These are phyloP conservation scores for Allium sativum DNA, from an alignment of 106 monocot species.

Conservation along the genomic window DNA sequence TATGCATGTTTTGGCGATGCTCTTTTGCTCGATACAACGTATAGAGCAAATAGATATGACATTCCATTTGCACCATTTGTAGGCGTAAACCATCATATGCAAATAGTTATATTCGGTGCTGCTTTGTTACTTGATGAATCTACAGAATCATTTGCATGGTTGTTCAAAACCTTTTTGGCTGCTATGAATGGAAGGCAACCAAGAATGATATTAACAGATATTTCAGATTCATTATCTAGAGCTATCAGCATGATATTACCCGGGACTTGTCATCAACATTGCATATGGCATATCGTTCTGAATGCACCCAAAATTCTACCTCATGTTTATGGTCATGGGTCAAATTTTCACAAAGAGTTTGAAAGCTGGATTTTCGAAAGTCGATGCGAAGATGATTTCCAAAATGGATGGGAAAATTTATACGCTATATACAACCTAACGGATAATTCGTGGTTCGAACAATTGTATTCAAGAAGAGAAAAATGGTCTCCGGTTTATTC, in stretches of 20 bases:
- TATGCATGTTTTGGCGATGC: constrained; percentile 61
- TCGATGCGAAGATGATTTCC: constrained; percentile 32
- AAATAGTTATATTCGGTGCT: constrained; percentile 40
- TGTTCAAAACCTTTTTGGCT: constrained; percentile 34
- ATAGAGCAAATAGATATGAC: constrained; percentile 19
- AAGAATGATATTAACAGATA: constrained; percentile 36
- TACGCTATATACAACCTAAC: constrained; percentile 18
- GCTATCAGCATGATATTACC: constrained; percentile 25
- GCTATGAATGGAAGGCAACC: constrained; percentile 54
- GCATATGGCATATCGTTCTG: constrained; percentile 37
- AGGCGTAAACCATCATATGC: constrained; percentile 54
- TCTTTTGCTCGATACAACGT: constrained; percentile 50
- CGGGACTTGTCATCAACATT: constrained; percentile 27
- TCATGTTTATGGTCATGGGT: constrained; percentile 15
- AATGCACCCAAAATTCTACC: constrained; percentile 21
- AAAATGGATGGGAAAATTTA: constrained; percentile 29
- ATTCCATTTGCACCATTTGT: constrained; percentile 58
- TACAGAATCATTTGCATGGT: constrained; percentile 35
- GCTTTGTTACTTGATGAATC: constrained; percentile 53
- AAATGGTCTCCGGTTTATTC: constrained; percentile 38
- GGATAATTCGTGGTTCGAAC: constrained; percentile 25
- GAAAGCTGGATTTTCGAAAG: constrained; percentile 28
- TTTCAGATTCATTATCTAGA: constrained; percentile 15
- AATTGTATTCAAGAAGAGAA: constrained; percentile 23
- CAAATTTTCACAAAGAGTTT: constrained; percentile 32